Evolutionary conservation across 768 basidiomycete species (phyloP).

Genomic region (Fistulinella prunicolor): DNA sequence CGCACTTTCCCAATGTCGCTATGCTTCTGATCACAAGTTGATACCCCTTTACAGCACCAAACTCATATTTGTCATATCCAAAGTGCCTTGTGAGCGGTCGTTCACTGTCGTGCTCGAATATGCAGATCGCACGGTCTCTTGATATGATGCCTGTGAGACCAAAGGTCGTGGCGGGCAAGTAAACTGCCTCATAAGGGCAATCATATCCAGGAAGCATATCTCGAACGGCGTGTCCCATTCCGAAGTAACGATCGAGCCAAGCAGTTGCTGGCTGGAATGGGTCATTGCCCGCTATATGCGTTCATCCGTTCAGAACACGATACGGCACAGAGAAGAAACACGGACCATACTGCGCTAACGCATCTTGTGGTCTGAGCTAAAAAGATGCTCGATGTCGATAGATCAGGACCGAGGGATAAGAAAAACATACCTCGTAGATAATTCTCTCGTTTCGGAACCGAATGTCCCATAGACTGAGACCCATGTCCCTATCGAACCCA

Average conservation of each 20-base stretch:
- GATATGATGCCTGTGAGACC: conserved; percentile 41
- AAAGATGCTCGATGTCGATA: background rate
- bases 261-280: conserved; percentile 60
- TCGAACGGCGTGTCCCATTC: conserved; percentile 57
- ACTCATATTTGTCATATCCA: conserved; percentile 52
- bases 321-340: background rate
- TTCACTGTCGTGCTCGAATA: conserved; percentile 61
- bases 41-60: conserved; percentile 60
- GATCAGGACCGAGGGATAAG: no score
- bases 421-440: conserved; percentile 49
- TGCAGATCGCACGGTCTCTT: conserved; percentile 55
- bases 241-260: conserved; percentile 63
- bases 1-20: conserved; percentile 63
- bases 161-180: conserved; percentile 56
- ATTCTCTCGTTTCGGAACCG: conserved; percentile 56
- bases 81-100: conserved; percentile 57
- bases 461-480: conserved; percentile 57
- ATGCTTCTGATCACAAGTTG: conserved; percentile 54
- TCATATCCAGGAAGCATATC: conserved; percentile 66
- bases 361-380: conserved; percentile 60
- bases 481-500: conserved; percentile 67
- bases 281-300: conserved; percentile 49
- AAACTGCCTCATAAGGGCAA: conserved; percentile 60
- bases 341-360: conserved; percentile 55
- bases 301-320: background rate